Base-by-base conservation (phyloP, 1,139 yeast genomes). In the Zygoascus hellenicus region DNA sequence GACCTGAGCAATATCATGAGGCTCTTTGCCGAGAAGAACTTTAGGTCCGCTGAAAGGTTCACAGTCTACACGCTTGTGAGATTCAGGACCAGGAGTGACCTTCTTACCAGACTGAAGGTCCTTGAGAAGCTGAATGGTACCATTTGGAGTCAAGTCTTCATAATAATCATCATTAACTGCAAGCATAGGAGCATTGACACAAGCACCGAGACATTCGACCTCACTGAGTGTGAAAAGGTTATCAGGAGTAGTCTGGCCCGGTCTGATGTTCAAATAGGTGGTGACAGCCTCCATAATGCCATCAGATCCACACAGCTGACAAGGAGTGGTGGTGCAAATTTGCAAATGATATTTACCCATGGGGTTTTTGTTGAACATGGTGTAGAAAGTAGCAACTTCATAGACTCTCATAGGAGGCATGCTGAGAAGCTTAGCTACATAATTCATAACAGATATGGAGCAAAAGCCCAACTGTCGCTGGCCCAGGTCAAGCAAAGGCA, bases 341-440 rank as follows among this genome's bases (percentile, higher is more conserved):
- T 87, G 95, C 52, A 87, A 68, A 63, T 84, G 85, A 66, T 80
- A 84, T 64, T 86, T 85, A 54, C 96, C 95, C 78, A 87, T 81
- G 47, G 95, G 95, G 58, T 78, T 75, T 68, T 95, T 80, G 70
- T 85, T 85, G 72, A 82, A 87, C 96, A 87, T 87, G 60, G 96
- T 86, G 71, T 87, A 87, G 71, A 87, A 87, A 43, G 95, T 84
- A 37, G 96, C 96, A 52, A 87, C 96, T 67, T 87, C 96, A 67
- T 87, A 87, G 30, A 87, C 96, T 71, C 96, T 80, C 96, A 87
- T 87, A 54, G 95, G 95, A 30, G 96, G 96, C 83, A 87, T 83
- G 61, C 86, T 92, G 61, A 86, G 76, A 62, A 83, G 63, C 68
- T 83, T 80, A 51, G 95, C 96, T 39, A 87, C 95, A 64, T 90